Conservation (phyloP, 225 moss, liverwort and hornwort genomes). For the Neckera pumila region DNA sequence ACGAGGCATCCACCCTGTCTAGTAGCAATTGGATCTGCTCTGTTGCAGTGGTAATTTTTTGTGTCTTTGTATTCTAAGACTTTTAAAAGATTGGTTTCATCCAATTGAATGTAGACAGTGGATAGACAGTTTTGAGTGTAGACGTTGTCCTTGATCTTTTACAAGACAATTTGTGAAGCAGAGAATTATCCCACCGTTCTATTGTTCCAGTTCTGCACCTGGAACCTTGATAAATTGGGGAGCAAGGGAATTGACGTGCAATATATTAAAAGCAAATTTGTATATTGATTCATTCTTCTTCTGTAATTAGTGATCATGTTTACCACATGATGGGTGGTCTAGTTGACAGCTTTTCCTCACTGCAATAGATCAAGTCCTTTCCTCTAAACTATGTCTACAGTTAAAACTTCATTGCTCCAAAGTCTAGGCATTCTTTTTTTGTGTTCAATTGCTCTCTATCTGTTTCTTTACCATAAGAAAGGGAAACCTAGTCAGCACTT, state of each 20-base stretch:
- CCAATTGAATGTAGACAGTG: too few species aligned
- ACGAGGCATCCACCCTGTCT: not conserved
- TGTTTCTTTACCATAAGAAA: not conserved
- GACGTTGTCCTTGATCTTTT: not conserved
- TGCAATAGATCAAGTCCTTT: not conserved
- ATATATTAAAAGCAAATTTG: not conserved
- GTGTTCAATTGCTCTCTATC: not conserved
- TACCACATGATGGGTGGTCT: not conserved
- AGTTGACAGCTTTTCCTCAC: not conserved
- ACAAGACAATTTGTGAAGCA: not conserved
- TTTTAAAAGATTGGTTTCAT: too few species aligned
- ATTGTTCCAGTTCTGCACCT: not conserved
- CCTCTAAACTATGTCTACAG: not conserved
- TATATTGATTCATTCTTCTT: not conserved
- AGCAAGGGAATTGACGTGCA: not conserved
- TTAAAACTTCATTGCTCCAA: not conserved
- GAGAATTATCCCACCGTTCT: not conserved
- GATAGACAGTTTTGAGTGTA: not conserved
- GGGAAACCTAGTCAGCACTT: not conserved
- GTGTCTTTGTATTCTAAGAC: too few species aligned
- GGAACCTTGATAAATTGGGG: not conserved
- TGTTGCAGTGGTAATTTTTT: not conserved
- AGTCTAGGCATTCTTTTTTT: not conserved
- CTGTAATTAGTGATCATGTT: not conserved
- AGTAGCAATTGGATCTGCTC: slow-evolving; percentile 6